Conservation (phyloP, 2,329 filamentous ascomycete genomes). For the Fusarium domesticum region DNA sequence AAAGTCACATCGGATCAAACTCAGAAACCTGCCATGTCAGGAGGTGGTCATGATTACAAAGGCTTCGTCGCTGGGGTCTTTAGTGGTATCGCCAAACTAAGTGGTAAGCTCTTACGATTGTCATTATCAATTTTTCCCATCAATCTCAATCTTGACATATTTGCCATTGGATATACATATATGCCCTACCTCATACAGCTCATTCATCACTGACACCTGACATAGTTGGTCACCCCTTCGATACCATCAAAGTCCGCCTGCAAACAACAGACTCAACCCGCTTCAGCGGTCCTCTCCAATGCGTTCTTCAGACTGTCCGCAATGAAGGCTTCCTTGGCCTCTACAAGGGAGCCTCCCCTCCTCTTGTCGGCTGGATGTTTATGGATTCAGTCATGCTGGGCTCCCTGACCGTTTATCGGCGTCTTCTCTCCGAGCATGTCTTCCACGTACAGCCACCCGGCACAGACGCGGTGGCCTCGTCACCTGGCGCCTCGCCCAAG, state of each 20-base stretch:
- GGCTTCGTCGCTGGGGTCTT: slow-evolving; percentile 98
- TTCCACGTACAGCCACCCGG: slow-evolving; percentile 52
- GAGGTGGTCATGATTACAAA: slow-evolving; percentile 62
- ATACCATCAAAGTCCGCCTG: slow-evolving; percentile 93
- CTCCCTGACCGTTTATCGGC: slow-evolving; percentile 84
- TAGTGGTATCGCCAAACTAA: slow-evolving; percentile 86
- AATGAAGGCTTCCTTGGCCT: slow-evolving; percentile 82
- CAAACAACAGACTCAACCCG: slow-evolving; percentile 77
- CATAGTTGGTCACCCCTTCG: slow-evolving; percentile 71
- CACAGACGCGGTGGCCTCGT: slow-evolving; percentile 13
- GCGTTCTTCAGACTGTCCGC: slow-evolving; percentile 76
- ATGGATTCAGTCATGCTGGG: slow-evolving; percentile 94
- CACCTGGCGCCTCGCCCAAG: slow-evolving; percentile 7
- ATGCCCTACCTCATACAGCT: neutral
- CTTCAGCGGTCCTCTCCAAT: slow-evolving; percentile 84
- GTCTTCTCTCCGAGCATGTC: slow-evolving; percentile 74
- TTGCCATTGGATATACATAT: too few species aligned
- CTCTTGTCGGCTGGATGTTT: slow-evolving; percentile 95
- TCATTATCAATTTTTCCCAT: neutral
- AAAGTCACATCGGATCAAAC: slow-evolving; percentile 1
- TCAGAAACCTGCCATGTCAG: slow-evolving; percentile 4
- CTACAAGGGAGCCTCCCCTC: slow-evolving; percentile 93
- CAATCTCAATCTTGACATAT: too few species aligned
- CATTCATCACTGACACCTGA: neutral
- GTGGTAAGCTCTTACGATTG: slow-evolving; percentile 54